phyloP scores from a whole-genome alignment of 140 eudicot genomes.

The Stevia rebaudiana region DNA sequence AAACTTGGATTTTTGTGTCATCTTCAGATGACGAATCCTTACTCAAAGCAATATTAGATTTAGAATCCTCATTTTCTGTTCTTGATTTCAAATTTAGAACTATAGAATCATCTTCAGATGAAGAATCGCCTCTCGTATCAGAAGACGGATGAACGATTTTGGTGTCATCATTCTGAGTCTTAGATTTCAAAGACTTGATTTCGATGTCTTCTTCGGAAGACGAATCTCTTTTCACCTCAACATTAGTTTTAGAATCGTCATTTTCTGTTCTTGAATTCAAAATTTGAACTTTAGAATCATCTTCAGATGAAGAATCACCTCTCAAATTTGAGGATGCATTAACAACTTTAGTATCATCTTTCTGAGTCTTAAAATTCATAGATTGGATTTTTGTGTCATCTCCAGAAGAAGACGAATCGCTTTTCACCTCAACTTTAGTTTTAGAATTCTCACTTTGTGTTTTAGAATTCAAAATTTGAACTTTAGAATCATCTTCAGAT shows the following conservation, averaged over 20 bases:
- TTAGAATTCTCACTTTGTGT: constrained; percentile 6
- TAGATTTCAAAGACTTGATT: neutral
- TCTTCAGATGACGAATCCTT: neutral
- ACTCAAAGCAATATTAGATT: neutral
- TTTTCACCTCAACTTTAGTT: neutral
- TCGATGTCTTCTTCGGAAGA: neutral
- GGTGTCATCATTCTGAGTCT: neutral
- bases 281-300: neutral
- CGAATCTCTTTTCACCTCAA: neutral
- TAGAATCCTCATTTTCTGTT: constrained; percentile 1
- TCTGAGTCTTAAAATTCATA: neutral
- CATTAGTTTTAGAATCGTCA: neutral
- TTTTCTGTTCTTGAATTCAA: neutral
- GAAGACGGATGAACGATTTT: neutral
- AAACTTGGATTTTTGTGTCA: constrained; percentile 1
- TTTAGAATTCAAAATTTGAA: neutral
- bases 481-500: constrained; percentile 8
- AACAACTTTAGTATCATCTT: neutral
- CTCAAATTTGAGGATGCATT: neutral
- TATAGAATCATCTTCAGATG: neutral
- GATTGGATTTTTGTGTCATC: neutral
- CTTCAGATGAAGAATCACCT: constrained; percentile 6
- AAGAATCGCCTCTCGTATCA: constrained; percentile 2
- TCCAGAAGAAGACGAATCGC: neutral
- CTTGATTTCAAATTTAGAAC: neutral